Base-by-base conservation (phyloP, 1,284 basidiomycete species). In the Ceratobasidium sp. region DNA sequence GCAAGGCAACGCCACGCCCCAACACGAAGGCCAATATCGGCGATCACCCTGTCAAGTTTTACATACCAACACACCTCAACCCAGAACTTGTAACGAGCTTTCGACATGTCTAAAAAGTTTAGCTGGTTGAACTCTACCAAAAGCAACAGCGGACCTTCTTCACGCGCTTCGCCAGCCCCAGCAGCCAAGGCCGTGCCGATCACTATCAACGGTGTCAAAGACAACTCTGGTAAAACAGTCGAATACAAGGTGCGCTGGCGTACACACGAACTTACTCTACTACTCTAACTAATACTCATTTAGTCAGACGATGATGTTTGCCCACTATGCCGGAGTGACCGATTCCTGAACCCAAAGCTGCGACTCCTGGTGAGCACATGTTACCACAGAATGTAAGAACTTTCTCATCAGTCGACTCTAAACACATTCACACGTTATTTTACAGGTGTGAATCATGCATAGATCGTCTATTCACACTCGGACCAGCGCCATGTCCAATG, bases 371-470 rank as follows among this genome's bases (percentile, higher is more conserved):
- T 99, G 75, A 96, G 95, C 79, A 88, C 94, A 41, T 99, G 98
- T 82, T 99, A 98, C 82, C 98, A 99, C 84, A 98, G 98, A 86
- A 97, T 98, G 96, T 95, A 76, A 74, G 87, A 77, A 21, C 21
- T 50, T 52, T 35, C 38, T 54, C 47, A n/a, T 35, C 62, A 32
- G 43, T 54, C 44, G 32, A 9, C 7, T 7, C 41, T 30, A 32
- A 23, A 67, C 67, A 61, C 21, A 54, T 30, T 30, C 50, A 38
- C 46, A 41, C 28, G 4, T 50, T 38, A 64, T 77, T 46, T 75
- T 61, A 13, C 77, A 96, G 95, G 93, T 98, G 96, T 82, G 96
- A 98, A 84, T 94, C 93, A 1, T 99, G 98, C 81, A 98, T 99
- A 79, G 98, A 99, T 81, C 89, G 96, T 8, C 82, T 99, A 57